phyloP scores from a whole-genome alignment of 192 early-diverging fungal genomes.

The Radiomyces spectabilis region DNA sequence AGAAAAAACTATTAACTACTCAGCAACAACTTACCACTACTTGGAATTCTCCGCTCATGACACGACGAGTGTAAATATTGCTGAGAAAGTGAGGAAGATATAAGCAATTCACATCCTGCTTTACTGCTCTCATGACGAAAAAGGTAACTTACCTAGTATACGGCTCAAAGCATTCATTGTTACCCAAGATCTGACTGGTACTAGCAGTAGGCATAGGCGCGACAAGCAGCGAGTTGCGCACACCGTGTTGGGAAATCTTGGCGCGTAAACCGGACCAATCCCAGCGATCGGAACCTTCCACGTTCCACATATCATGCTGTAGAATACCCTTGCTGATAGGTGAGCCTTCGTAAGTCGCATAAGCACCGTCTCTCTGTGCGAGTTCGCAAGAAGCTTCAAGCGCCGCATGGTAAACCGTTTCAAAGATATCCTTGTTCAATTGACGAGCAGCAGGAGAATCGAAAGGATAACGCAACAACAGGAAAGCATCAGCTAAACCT shows the following conservation, averaged over 20 bases:
- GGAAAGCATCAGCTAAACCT: constrained; percentile 95
- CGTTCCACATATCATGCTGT: constrained; percentile 94
- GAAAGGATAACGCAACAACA: constrained; percentile 91
- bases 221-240: constrained; percentile 89
- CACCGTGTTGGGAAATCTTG: constrained; percentile 72
- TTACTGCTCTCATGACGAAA: not conserved
- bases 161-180: constrained; percentile 96
- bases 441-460: constrained; percentile 77
- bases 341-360: constrained; percentile 82
- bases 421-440: constrained; percentile 87
- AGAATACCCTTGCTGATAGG: constrained; percentile 87
- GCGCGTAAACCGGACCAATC: constrained; percentile 84
- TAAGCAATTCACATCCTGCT: constrained; percentile 8
- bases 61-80: constrained; percentile 96
- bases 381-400: constrained; percentile 89
- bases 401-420: constrained; percentile 94
- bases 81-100: constrained; percentile 40
- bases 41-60: constrained; percentile 96
- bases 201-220: constrained; percentile 98
- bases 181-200: constrained; percentile 94
- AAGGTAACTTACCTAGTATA: too few species aligned
- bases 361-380: constrained; percentile 69
- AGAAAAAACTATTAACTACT: too few species aligned
- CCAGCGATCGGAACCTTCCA: constrained; percentile 74
- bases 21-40: too few species aligned